Conservation (phyloP, 2,329 filamentous ascomycete genomes). For the Ceratocystiopsis sp. region DNA sequence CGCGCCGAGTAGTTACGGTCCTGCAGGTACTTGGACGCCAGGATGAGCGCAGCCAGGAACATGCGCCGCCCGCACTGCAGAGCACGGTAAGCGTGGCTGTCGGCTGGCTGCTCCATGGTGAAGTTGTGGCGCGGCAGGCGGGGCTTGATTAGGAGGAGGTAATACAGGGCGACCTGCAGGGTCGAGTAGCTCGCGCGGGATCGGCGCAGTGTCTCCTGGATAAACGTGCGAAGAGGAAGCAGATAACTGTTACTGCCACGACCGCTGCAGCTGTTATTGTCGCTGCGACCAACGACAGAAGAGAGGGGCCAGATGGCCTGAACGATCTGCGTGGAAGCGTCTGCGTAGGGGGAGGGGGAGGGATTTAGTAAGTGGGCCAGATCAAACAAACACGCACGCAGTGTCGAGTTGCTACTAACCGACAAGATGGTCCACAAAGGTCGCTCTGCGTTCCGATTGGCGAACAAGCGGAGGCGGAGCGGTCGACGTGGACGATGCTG, state of each 20-base stretch:
- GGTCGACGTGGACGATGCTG: conserved; percentile 47
- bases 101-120: conserved; percentile 67
- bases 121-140: conserved; percentile 73
- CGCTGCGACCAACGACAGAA: conserved; percentile 58
- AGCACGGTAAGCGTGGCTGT: conserved; percentile 55
- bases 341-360: conserved; percentile 34
- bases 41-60: conserved; percentile 87
- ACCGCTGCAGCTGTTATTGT: conserved; percentile 29
- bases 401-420: conserved; percentile 45
- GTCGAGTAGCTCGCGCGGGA: conserved; percentile 97
- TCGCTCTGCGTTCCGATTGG: conserved; percentile 81
- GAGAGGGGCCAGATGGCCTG: conserved; percentile 94
- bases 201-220: conserved; percentile 87
- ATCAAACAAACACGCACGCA: not conserved
- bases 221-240: conserved; percentile 82
- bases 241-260: conserved; percentile 26
- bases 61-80: conserved; percentile 93
- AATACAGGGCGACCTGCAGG: conserved; percentile 89
- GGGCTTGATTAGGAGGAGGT: conserved; percentile 83
- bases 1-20: conserved; percentile 95
- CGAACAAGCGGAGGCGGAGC: conserved; percentile 43
- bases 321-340: conserved; percentile 93
- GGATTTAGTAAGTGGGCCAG: conserved; percentile 9
- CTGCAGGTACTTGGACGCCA: conserved; percentile 95
- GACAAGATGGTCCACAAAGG: conserved; percentile 92